Base-by-base conservation (phyloP, 2,329 filamentous ascomycete genomes). In the Ophiostoma quercus region DNA sequence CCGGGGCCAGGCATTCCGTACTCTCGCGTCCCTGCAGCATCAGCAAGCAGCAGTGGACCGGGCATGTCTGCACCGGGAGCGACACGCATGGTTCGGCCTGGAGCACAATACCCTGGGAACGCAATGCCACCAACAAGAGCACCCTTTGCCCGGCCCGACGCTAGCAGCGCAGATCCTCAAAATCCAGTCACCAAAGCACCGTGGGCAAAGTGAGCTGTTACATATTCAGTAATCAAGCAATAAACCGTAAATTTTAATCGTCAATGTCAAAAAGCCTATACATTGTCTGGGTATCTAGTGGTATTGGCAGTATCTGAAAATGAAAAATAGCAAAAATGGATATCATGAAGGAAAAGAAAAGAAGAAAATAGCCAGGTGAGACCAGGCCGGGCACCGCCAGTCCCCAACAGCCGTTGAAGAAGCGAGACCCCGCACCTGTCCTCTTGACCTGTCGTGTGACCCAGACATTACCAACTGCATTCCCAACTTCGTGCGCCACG, bases 161-260 rank as follows among this genome's bases (percentile, higher is more conserved):
- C 34, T 12, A 25, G 65, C 22, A 67, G 65, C 71, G 69, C 71
- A 19, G 19, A 29, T 4, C 12, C 37, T 70, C 22, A 29, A 8
- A 41, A 3, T 78, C 7, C 9, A 5, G 67, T 82, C 34, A 84
- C 82, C 6, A 82, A 80, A 73, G 82, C 82, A 16, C 82, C 82
- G 0, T 84, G 82, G 82, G 80, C 81, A 0, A 81, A 78, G 37
- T 72, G 47, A 37, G 37, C 14, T 41, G 16, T 4, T 57, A 41
- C 12, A 32, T 12, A 19, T 19, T 39, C 39, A 22, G 25, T 29
- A 14, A 22, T 2, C 16, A n/a, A 39, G 9, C 11, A n/a, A 25
- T 47, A 16, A 41, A 25, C 34, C 8, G 34, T 34, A 34, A 34
- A 34, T 34, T 34, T 34, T 34, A 41, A 41, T 41, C 3, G 39